Evolutionary conservation across 208 protist species (phyloP), one percentile per base, ranked within the genome.

Genomic region (Leishmania major): DNA sequence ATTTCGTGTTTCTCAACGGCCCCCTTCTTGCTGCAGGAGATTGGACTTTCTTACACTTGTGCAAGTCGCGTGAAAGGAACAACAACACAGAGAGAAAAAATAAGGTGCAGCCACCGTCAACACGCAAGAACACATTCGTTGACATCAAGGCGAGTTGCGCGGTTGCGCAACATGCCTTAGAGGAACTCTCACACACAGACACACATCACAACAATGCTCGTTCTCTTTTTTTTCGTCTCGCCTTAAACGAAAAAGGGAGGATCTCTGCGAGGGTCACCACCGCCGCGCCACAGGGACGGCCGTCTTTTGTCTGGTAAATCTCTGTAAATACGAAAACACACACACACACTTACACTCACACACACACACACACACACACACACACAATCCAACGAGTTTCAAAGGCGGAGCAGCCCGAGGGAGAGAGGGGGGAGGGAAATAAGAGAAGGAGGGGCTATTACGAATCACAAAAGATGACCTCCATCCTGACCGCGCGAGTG

Each of bases 281-380:
- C n/a, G 6, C 11, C 45, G 22, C 17, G 1, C 10, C 5, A 28
- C 40, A 31, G 40, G 40, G 22, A 15, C 67, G 43, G 28, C 45
- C 40, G 8, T 49, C 45, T 28, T 74, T 55, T 37, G 51, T 47
- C 72, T 47, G n/a, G 4, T 60, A 77, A 60, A 62, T 77, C 8
- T 77, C 72, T 77, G 72, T 77, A 62, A 77, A 77, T 60, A 77
- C 17, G 17, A 77, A 49, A 11, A 17, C 28, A 49, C 69, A 53
- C 45, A 15, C 69, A 17, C 28, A 49, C 69, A 53, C 25, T n/a
- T n/a, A n/a, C n/a, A n/a, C n/a, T n/a, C 69, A 15, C 17, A 49
- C 45, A 49, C 45, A 49, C 25, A 53, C 25, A 72, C 69, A 17
- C 28, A 49, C 69, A 53, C 69, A 15, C 17, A 49, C 45, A 49